Conservation (phyloP, 345 rosid genomes). For the Dovyalis caffra region DNA sequence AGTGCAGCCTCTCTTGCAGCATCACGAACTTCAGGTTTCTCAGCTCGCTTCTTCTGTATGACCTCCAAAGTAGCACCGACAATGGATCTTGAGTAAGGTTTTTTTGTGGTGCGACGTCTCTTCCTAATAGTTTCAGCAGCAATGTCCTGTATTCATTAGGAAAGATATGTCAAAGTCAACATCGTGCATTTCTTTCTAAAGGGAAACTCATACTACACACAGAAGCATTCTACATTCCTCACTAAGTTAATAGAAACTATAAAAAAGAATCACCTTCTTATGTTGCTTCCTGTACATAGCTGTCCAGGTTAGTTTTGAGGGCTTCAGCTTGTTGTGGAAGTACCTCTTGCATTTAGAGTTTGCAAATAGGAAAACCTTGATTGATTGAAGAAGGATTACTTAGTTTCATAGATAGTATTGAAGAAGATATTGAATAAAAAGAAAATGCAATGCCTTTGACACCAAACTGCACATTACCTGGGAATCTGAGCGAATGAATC, state of each 20-base stretch:
- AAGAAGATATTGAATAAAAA: not conserved
- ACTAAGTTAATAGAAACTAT: too few species aligned
- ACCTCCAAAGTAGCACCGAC: conserved; percentile 74
- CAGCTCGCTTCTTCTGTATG: conserved; percentile 59
- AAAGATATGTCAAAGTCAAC: not conserved
- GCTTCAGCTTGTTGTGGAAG: conserved; percentile 88
- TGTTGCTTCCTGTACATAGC: conserved; percentile 73
- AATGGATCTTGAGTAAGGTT: conserved; percentile 68
- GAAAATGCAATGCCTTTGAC: not conserved
- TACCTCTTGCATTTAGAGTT: conserved; percentile 93
- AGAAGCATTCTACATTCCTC: too few species aligned
- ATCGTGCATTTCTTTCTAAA: too few species aligned
- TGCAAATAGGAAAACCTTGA: conserved; percentile 75
- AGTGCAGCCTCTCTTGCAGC: conserved; percentile 66
- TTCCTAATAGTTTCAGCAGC: conserved; percentile 63
- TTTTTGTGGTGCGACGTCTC: conserved; percentile 52
- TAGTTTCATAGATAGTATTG: not conserved
- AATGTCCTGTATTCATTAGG: conserved; percentile 38
- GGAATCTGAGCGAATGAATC: conserved; percentile 69
- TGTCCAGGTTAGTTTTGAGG: conserved; percentile 85
- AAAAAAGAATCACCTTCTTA: conserved; percentile 45
- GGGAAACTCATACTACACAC: too few species aligned
- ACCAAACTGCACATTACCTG: conserved; percentile 36
- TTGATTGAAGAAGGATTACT: not conserved
- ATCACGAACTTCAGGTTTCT: conserved; percentile 72